These are phyloP conservation scores for Massarina eburnea DNA, from an alignment of 2,329 filamentous ascomycete species.

Conservation along the genomic window DNA sequence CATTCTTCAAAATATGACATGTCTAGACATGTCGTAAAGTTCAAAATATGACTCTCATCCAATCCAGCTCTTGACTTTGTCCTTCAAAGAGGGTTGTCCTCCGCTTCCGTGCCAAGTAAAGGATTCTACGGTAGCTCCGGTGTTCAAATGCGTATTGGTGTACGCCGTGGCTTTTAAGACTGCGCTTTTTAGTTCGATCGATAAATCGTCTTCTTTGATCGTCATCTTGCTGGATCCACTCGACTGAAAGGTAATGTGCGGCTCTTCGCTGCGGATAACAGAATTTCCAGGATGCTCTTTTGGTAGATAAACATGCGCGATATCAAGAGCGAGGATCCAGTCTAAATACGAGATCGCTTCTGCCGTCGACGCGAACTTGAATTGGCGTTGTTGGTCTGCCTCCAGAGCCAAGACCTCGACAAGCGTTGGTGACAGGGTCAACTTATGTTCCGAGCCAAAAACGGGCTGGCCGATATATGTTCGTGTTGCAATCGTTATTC, in stretches of 20 bases:
- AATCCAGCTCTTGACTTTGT: conserved; percentile 30
- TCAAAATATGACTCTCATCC: background rate
- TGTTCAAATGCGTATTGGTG: conserved; percentile 4
- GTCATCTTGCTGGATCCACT: conserved; percentile 23
- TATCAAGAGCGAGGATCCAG: conserved; percentile 35
- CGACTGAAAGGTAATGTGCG: conserved; percentile 24
- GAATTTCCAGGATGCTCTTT: conserved; percentile 23
- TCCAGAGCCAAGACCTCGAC: conserved; percentile 30
- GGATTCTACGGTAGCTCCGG: conserved; percentile 15
- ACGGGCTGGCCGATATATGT: conserved; percentile 37
- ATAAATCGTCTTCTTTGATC: conserved; percentile 21
- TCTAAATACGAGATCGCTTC: conserved; percentile 37
- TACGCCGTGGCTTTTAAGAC: conserved; percentile 16
- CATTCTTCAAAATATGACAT: background rate
- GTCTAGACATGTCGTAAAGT: no score
- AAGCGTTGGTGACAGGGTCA: conserved; percentile 33
- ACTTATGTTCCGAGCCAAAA: conserved; percentile 38
- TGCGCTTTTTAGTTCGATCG: conserved; percentile 21
- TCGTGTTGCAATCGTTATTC: conserved; percentile 29
- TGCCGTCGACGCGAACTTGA: conserved; percentile 30
- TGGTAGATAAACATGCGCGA: conserved; percentile 32
- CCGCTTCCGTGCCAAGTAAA: conserved; percentile 28
- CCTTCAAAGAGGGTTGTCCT: conserved; percentile 16
- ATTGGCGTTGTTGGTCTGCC: conserved; percentile 21
- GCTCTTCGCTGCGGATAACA: conserved; percentile 20